These are phyloP conservation scores for Podila horticola DNA, from an alignment of 192 early-diverging fungal genomes.

Conservation along the genomic window DNA sequence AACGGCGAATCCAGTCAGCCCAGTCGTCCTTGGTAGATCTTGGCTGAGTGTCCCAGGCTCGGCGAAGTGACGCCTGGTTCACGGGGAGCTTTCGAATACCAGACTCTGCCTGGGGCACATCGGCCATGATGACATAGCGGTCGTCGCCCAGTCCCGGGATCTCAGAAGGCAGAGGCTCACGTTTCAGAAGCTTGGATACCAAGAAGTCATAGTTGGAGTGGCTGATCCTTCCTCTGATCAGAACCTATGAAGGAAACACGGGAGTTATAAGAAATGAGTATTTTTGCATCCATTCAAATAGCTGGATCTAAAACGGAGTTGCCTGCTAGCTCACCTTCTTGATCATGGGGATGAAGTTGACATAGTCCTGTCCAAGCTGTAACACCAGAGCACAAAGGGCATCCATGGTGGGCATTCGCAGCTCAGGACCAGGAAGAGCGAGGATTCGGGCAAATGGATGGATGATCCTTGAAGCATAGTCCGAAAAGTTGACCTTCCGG, in stretches of 20 bases:
- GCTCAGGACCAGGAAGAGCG: constrained; percentile 56
- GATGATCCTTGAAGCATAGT: constrained; percentile 89
- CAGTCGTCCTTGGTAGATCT: constrained; percentile 94
- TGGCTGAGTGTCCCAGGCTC: constrained; percentile 89
- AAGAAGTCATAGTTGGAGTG: constrained; percentile 82
- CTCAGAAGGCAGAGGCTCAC: constrained; percentile 79
- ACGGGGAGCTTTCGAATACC: constrained; percentile 82
- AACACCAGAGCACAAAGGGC: constrained; percentile 82
- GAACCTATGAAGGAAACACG: constrained; percentile 29
- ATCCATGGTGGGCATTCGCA: constrained; percentile 80
- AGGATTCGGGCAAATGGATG: constrained; percentile 85
- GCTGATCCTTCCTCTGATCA: constrained; percentile 70
- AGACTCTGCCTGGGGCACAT: constrained; percentile 66
- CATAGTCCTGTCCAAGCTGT: constrained; percentile 87
- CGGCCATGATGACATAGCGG: constrained; percentile 55
- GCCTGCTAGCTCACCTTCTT: constrained; percentile 64
- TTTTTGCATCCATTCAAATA: background rate
- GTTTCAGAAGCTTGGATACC: constrained; percentile 76
- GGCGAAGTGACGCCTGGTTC: constrained; percentile 85
- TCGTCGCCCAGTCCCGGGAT: constrained; percentile 64
- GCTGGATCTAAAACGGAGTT: background rate
- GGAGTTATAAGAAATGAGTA: too few species aligned
- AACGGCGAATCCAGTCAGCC: constrained; percentile 92
- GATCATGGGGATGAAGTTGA: constrained; percentile 89
- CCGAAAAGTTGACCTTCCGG: constrained; percentile 80